Base-by-base conservation (phyloP, 2,329 filamentous ascomycete genomes). In the Monosporascus sp. region DNA sequence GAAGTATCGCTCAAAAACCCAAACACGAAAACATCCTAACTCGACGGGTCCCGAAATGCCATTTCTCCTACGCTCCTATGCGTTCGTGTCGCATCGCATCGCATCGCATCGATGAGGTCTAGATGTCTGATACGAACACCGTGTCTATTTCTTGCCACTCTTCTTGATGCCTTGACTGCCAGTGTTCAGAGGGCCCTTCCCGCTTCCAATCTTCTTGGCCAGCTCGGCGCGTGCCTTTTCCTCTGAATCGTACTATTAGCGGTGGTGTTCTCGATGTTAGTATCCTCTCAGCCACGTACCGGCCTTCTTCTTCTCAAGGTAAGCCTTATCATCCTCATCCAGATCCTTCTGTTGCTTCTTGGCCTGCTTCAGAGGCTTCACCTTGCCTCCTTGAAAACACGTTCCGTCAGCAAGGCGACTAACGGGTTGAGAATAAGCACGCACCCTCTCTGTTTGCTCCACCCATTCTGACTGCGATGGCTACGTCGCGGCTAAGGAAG, bases 111-210 rank as follows among this genome's bases (percentile, higher is more conserved):
- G 55, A 56, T 50, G 48, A 55, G 60, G 49, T 60, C 55, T 55
- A 60, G 54, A 55, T 59, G 35, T 48, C 50, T 51, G 54, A 39
- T 36, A 49, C 48, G 46, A 39, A 55, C 47, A 39, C 49, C 50
- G 36, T 48, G 50, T 65, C 75, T 81, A 96, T 86, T 97, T 96
- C 88, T 97, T 96, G 74, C 91, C 92, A 57, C 89, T 94, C 84
- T 96, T 97, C 86, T 97, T 97, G 79, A 97, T 96, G 58, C 90
- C 91, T 75, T 95, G 90, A 48, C 80, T 73, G 36, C 90, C 91
- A 35, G 85, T 87, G 76, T 91, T 92, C 70, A 97, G 71, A 38
- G 93, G 92, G 3, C 93, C 93, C 77, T 95, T 96, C 72, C 89
- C 31, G 31, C 31, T 89, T 66, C 88, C 87, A 46, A 89, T 87